phyloP scores from a whole-genome alignment of 2,329 filamentous ascomycete species.

The Penicillium vulpinum region DNA sequence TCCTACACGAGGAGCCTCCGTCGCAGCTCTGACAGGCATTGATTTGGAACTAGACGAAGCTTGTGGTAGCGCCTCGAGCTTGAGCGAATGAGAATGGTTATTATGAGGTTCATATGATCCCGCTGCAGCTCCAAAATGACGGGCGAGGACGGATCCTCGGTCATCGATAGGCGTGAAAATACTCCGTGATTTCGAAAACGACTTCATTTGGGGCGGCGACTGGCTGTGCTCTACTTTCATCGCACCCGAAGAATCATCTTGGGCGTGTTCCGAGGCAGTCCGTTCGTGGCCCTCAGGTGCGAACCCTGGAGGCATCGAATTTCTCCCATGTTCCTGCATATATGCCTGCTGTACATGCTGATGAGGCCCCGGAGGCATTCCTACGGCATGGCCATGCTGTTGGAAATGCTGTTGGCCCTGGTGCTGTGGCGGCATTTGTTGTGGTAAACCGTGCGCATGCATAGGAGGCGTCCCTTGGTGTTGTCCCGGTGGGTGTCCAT shows the following conservation, averaged over 20 bases:
- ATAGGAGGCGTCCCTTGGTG: constrained; percentile 35
- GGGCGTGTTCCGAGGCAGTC: constrained; percentile 58
- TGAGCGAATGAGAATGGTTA: constrained; percentile 42
- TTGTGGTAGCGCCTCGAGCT: constrained; percentile 35
- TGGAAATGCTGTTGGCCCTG: constrained; percentile 45
- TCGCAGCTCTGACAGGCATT: constrained; percentile 56
- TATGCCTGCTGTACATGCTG: constrained; percentile 66
- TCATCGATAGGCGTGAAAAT: constrained; percentile 98
- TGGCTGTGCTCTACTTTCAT: constrained; percentile 44
- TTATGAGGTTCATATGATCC: constrained; percentile 53
- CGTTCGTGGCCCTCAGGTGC: constrained; percentile 58
- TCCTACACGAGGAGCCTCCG: constrained; percentile 46
- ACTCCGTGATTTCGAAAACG: constrained; percentile 73
- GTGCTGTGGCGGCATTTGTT: constrained; percentile 35
- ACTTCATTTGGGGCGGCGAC: constrained; percentile 61
- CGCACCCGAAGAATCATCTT: constrained; percentile 52
- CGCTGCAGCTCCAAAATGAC: constrained; percentile 71
- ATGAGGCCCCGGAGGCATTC: constrained; percentile 39
- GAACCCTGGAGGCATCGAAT: constrained; percentile 71
- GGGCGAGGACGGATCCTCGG: constrained; percentile 80
- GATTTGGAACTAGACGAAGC: constrained; percentile 60
- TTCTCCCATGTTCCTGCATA: constrained; percentile 72
- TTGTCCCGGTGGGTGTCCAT: constrained; percentile 43
- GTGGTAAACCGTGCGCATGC: constrained; percentile 27
- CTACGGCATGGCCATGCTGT: constrained; percentile 37